phyloP scores from a whole-genome alignment of 306 rosid species.

The Hippophae rhamnoides region DNA sequence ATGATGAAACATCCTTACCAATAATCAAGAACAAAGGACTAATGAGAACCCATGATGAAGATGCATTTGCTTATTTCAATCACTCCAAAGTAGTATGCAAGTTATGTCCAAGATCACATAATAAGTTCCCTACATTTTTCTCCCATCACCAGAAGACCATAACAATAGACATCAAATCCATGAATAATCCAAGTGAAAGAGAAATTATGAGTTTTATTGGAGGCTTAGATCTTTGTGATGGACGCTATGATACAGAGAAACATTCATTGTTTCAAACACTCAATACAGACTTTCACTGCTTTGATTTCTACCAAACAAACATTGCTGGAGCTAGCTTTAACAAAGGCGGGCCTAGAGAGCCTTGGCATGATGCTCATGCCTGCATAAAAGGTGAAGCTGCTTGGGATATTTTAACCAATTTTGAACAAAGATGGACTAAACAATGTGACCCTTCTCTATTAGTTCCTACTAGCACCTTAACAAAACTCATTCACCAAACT shows the following conservation, averaged over 20 bases:
- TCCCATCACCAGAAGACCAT: slow-evolving; percentile 88
- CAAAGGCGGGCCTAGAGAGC: slow-evolving; percentile 89
- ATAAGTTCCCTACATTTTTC: slow-evolving; percentile 62
- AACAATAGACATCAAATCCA: slow-evolving; percentile 45
- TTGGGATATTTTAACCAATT: slow-evolving; percentile 77
- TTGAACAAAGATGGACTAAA: slow-evolving; percentile 85
- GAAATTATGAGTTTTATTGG: slow-evolving; percentile 83
- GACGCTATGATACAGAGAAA: slow-evolving; percentile 76
- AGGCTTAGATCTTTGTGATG: slow-evolving; percentile 79
- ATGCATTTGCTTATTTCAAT: slow-evolving; percentile 57
- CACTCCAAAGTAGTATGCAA: slow-evolving; percentile 71
- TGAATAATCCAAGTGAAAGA: slow-evolving; percentile 30
- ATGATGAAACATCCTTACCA: slow-evolving; percentile 83
- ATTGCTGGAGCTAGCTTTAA: slow-evolving; percentile 60
- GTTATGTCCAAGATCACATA: slow-evolving; percentile 64
- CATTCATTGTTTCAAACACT: slow-evolving; percentile 75
- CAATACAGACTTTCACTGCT: slow-evolving; percentile 36
- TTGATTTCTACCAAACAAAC: slow-evolving; percentile 73
- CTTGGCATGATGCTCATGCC: slow-evolving; percentile 98
- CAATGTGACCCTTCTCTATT: slow-evolving; percentile 60
- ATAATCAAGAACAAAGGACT: slow-evolving; percentile 67
- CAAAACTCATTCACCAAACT: slow-evolving; percentile 30
- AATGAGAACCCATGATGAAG: slow-evolving; percentile 85
- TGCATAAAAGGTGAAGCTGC: slow-evolving; percentile 78
- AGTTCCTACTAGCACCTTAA: slow-evolving; percentile 45